Evolutionary conservation across 2,329 filamentous ascomycete genomes (phyloP).

Genomic region (Clonostachys byssicola): DNA sequence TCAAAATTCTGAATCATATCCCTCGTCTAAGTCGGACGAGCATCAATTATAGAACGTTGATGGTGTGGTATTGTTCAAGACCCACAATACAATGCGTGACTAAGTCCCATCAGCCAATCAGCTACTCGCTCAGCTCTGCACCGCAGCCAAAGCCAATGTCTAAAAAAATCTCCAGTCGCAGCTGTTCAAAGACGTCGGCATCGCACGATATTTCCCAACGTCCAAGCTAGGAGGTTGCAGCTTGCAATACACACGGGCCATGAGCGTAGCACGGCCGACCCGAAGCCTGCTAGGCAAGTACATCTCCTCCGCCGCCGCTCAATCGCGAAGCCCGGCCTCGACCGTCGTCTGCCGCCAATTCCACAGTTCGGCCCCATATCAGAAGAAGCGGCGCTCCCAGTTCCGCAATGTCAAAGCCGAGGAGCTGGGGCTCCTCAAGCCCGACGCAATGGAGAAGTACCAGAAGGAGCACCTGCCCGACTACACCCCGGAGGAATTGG

Average conservation of each 20-base stretch:
- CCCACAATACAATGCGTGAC: no score
- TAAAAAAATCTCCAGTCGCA: no score
- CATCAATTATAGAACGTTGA: no score
- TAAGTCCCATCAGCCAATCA: no score
- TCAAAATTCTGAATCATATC: no score
- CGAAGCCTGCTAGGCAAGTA: constrained; percentile 48
- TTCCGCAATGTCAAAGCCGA: constrained; percentile 49
- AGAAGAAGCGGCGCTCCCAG: constrained; percentile 38
- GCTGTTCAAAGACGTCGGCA: not conserved
- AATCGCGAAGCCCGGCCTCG: constrained; percentile 8
- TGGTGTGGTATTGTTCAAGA: no score
- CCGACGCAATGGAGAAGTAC: constrained; percentile 37
- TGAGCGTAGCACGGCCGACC: constrained; percentile 52
- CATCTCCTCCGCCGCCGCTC: constrained; percentile 20
- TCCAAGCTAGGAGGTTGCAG: not conserved
- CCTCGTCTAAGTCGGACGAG: no score
- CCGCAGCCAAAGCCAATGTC: not conserved
- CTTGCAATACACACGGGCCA: constrained; percentile 27
- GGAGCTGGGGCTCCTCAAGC: constrained; percentile 46
- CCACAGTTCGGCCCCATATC: constrained; percentile 45
- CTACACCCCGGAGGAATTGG: constrained; percentile 65
- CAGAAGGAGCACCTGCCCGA: constrained; percentile 48
- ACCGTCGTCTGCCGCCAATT: constrained; percentile 28
- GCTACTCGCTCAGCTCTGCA: not conserved
- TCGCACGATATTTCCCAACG: not conserved